Evolutionary conservation across 2,329 filamentous ascomycete species (phyloP).

Genomic region (Tolypocladium amazonense): DNA sequence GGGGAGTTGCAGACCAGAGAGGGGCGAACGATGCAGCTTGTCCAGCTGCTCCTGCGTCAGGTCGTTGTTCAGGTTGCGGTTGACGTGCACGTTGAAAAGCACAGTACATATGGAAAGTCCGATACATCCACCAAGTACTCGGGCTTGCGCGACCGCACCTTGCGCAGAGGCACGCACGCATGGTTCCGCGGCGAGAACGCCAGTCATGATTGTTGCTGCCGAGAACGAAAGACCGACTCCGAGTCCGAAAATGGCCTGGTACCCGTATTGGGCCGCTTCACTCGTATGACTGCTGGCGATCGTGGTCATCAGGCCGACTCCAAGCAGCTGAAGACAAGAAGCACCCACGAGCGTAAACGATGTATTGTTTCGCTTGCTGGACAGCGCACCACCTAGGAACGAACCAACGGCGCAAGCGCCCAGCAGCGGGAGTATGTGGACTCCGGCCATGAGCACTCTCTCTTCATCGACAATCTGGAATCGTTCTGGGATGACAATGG

Average conservation of each 20-base stretch:
- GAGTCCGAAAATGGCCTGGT: constrained; percentile 45
- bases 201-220: constrained; percentile 46
- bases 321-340: constrained; percentile 40
- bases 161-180: constrained; percentile 46
- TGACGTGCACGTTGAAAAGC: constrained; percentile 39
- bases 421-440: constrained; percentile 48
- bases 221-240: constrained; percentile 49
- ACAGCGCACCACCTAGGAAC: constrained; percentile 42
- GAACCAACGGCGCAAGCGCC: constrained; percentile 45
- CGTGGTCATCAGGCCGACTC: constrained; percentile 38
- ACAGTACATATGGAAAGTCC: constrained; percentile 50
- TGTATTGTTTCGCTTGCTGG: constrained; percentile 42
- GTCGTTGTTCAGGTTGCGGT: constrained; percentile 22
- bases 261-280: constrained; percentile 37
- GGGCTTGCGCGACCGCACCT: constrained; percentile 47
- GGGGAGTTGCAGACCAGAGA: constrained; percentile 24
- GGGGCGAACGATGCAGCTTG: constrained; percentile 32
- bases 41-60: constrained; percentile 27
- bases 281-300: constrained; percentile 20
- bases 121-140: constrained; percentile 48
- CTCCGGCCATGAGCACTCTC: constrained; percentile 40
- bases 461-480: constrained; percentile 49
- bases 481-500: constrained; percentile 47
- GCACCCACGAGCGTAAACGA: constrained; percentile 38
- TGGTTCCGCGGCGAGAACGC: constrained; percentile 35